Base-by-base conservation (phyloP, 345 rosid species). In the Sapria himalayana region DNA sequence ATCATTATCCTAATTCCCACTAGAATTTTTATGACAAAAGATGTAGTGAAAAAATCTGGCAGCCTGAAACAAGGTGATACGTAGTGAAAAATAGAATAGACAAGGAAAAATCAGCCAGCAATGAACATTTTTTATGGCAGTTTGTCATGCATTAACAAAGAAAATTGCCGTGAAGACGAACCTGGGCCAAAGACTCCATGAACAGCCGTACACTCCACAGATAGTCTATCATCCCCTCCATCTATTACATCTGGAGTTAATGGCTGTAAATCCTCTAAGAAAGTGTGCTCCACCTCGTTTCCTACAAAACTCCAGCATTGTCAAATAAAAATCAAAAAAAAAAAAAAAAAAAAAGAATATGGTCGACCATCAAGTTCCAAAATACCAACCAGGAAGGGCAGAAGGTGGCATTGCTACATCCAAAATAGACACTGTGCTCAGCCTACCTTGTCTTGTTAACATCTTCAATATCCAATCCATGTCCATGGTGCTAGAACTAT, bases 381-480 rank as follows among this genome's bases (percentile, higher is more conserved):
- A 22, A 33, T 15, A 46, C 8, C 22, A 69, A 74, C 84, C 78
- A 3, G 53, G 49, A 47, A 64, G 32, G 18, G 74, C 37, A 48
- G 89, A 80, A 41, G 72, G 70, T 11, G 98, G 94, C 78, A 89
- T 74, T 48, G 86, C 76, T 31, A 55, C 50, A 45, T 82, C 95
- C 44, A 89, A 40, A 60, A 66, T 76, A 40, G 74, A 33, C 24
- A 75, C 81, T 39, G 18, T 67, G 48, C 74, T 89, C 50, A 67
- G 86, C 63, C 93, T 72, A 47, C 63, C 71, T 60, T 71, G 78
- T 19, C 72, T 72, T 0, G 77, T 46, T 56, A 82, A 55, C 46
- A 72, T 59, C 54, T 74, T 74, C 31, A 72, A 57, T 32, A 74
- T 25, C 14, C 74, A 65, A 34, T 59, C 66, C 11, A 89, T 60